Percentiles rank a stretch among this genome's conserved stretches.
Evolutionary conservation across 805 yeast species (phyloP).

Genomic region (Candida michaelii): DNA sequence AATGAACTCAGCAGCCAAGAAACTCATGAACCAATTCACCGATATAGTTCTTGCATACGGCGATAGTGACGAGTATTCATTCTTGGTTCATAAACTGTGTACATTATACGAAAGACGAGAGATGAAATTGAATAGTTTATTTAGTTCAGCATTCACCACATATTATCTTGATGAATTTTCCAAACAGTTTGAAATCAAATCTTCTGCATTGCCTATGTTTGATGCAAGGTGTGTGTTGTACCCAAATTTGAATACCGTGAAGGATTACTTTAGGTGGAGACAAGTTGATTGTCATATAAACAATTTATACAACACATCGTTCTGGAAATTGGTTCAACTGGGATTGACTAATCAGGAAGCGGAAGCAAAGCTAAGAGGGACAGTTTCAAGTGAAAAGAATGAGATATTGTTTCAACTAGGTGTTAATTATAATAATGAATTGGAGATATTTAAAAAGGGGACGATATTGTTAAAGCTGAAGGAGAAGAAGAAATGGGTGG

Average conservation of each 20-base stretch:
- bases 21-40: conserved; percentile 60
- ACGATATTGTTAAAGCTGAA: conserved; percentile 61
- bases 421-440: conserved; percentile 88
- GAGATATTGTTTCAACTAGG: conserved; percentile 83
- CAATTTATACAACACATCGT: conserved; percentile 87
- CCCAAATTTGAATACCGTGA: conserved; percentile 58
- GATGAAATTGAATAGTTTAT: conserved; percentile 73
- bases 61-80: conserved; percentile 92
- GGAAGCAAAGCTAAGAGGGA: conserved; percentile 72
- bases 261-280: conserved; percentile 91
- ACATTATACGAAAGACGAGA: conserved; percentile 79
- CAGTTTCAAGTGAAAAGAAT: conserved; percentile 80
- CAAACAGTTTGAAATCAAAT: conserved; percentile 48
- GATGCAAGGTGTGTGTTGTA: conserved; percentile 89
- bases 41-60: conserved; percentile 87
- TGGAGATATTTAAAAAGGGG: conserved; percentile 86
- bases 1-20: conserved; percentile 79
- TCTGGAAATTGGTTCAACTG: conserved; percentile 77
- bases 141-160: conserved; percentile 80
- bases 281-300: conserved; percentile 97
- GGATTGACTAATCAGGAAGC: conserved; percentile 76
- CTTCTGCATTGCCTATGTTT: conserved; percentile 72
- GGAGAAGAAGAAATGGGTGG: conserved; percentile 46
- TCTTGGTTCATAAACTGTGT: conserved; percentile 65
- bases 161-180: conserved; percentile 72